Conservation (phyloP, 805 yeast species). For the Candida easanensis region DNA sequence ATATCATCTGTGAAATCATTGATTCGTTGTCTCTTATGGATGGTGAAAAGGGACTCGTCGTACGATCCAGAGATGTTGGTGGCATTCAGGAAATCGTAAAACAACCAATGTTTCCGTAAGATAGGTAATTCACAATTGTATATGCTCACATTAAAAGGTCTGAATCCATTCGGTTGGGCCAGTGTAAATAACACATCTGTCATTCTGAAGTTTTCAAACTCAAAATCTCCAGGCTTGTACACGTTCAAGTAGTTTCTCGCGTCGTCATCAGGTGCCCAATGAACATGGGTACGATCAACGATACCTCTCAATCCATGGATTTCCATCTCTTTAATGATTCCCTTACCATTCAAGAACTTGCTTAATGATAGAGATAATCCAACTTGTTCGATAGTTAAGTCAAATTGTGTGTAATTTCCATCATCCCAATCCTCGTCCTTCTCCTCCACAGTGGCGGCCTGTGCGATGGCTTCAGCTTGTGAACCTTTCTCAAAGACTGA, state of each 20-base stretch:
- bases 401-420: constrained; percentile 96
- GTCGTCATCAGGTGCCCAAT: constrained; percentile 78
- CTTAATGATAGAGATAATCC: constrained; percentile 75
- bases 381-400: constrained; percentile 82
- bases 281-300: constrained; percentile 84
- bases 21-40: constrained; percentile 71
- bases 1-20: constrained; percentile 38
- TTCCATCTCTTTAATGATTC: constrained; percentile 77
- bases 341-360: constrained; percentile 88
- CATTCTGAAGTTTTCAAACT: constrained; percentile 76
- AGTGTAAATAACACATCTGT: constrained; percentile 83
- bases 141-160: constrained; percentile 85
- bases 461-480: constrained; percentile 66
- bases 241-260: constrained; percentile 77
- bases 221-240: constrained; percentile 87
- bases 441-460: constrained; percentile 24
- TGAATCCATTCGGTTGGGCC: constrained; percentile 74
- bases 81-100: constrained; percentile 83
- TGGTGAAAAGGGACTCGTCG: constrained; percentile 89
- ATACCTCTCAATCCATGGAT: constrained; percentile 88
- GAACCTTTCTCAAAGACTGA: constrained; percentile 63
- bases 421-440: constrained; percentile 53
- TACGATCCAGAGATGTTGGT: constrained; percentile 85
- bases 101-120: constrained; percentile 89
- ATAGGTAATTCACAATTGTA: constrained; percentile 79